Evolutionary conservation across 2,329 filamentous ascomycete species (phyloP).

Genomic region (Delphinella strobiligena): DNA sequence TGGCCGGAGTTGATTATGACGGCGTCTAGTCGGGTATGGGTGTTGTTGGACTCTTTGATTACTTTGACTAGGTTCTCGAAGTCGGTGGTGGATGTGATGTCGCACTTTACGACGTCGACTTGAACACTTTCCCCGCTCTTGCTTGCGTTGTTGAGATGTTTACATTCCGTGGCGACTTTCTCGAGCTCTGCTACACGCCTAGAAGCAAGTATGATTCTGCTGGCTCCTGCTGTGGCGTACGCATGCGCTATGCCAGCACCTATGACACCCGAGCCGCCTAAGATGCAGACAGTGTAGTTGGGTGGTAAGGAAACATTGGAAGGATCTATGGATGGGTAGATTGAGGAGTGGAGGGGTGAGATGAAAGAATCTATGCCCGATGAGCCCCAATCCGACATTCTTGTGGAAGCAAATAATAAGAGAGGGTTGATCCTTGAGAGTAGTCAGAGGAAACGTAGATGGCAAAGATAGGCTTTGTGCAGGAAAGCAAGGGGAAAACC

Average conservation of each 20-base stretch:
- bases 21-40: conserved; percentile 18
- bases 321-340: neutral
- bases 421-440: too few species aligned
- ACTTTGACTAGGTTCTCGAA: neutral
- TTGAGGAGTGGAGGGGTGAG: neutral
- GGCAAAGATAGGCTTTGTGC: too few species aligned
- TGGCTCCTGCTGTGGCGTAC: neutral
- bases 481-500: too few species aligned
- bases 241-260: neutral
- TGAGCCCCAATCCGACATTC: too few species aligned
- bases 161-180: neutral
- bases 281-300: neutral
- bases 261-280: neutral
- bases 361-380: neutral
- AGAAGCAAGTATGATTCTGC: neutral
- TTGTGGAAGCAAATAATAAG: too few species aligned
- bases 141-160: neutral
- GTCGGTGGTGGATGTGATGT: neutral
- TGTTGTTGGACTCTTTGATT: conserved; percentile 9
- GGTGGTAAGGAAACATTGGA: neutral
- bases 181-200: neutral
- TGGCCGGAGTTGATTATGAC: conserved; percentile 16
- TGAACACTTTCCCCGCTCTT: neutral
- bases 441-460: too few species aligned
- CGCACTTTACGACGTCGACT: neutral